phyloP scores from a whole-genome alignment of 2,329 filamentous ascomycete species.

The Sarocladium brachiariae region DNA sequence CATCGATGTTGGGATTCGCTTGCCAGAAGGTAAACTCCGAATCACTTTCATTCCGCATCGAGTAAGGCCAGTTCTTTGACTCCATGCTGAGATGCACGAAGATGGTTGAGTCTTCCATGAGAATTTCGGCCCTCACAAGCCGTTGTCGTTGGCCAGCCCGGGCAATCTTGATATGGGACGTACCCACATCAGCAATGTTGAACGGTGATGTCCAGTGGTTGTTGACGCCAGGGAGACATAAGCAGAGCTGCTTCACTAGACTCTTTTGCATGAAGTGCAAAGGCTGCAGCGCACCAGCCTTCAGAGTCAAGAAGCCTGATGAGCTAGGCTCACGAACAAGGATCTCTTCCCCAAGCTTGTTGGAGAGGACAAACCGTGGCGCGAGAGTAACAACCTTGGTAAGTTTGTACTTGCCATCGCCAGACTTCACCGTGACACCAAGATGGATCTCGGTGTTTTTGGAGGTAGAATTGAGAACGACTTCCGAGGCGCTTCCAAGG shows the following conservation, averaged over 20 bases:
- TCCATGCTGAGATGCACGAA: conserved; percentile 89
- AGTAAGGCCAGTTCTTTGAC: conserved; percentile 95
- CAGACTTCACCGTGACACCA: conserved; percentile 81
- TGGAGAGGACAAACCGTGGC: conserved; percentile 89
- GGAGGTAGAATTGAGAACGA: conserved; percentile 67
- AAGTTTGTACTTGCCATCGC: conserved; percentile 96
- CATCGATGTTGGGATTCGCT: conserved; percentile 84
- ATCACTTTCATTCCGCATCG: conserved; percentile 97
- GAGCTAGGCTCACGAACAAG: conserved; percentile 89
- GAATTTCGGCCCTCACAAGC: conserved; percentile 77
- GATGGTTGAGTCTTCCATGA: conserved; percentile 89
- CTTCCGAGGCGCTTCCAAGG: conserved; percentile 86
- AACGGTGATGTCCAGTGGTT: conserved; percentile 98
- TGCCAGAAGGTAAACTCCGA: conserved; percentile 96
- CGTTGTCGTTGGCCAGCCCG: conserved; percentile 85
- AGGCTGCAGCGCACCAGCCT: conserved; percentile 72
- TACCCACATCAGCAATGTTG: conserved; percentile 92
- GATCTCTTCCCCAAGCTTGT: conserved; percentile 82
- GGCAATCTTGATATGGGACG: conserved; percentile 86
- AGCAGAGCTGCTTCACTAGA: conserved; percentile 77
- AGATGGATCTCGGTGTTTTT: conserved; percentile 79
- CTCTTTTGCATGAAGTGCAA: conserved; percentile 84
- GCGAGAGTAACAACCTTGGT: conserved; percentile 92
- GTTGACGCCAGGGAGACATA: conserved; percentile 90
- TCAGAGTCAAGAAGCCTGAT: conserved; percentile 72